These are phyloP conservation scores for Leccinum imitatum DNA, from an alignment of 768 basidiomycete genomes.

Conservation along the genomic window DNA sequence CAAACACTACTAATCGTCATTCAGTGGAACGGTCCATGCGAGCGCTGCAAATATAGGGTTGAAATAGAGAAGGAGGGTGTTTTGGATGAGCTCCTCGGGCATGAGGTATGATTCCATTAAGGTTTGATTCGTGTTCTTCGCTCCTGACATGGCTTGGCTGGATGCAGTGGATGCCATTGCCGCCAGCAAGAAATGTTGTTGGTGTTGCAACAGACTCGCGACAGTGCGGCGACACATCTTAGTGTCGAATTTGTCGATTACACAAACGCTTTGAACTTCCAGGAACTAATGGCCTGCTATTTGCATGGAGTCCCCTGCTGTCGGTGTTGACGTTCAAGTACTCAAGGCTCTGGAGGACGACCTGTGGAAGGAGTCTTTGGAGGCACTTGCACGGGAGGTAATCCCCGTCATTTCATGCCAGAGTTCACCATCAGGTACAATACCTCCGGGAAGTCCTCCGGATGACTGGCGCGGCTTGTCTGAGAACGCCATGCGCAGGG, in stretches of 20 bases:
- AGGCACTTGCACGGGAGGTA: background rate
- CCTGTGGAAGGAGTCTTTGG: background rate
- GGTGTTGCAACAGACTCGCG: background rate
- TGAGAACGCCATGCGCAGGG: background rate
- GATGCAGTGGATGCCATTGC: background rate
- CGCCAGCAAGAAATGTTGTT: background rate
- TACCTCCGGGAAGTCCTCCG: background rate
- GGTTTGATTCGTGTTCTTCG: background rate
- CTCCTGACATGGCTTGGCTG: background rate
- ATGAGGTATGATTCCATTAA: background rate
- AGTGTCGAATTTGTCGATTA: background rate
- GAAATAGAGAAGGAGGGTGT: slow-evolving; percentile 24
- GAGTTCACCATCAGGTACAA: background rate
- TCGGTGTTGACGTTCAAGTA: background rate
- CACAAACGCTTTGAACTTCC: background rate
- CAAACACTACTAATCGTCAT: background rate
- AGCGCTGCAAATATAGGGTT: slow-evolving; percentile 13
- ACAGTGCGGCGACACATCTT: no score
- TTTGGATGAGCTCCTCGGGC: background rate
- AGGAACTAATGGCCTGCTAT: background rate
- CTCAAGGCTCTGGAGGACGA: background rate
- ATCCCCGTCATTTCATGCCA: background rate
- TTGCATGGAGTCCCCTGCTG: background rate
- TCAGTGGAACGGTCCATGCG: background rate
- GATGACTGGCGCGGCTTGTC: background rate